phyloP scores from a whole-genome alignment of 306 rosid genomes.

The Rosa persica region DNA sequence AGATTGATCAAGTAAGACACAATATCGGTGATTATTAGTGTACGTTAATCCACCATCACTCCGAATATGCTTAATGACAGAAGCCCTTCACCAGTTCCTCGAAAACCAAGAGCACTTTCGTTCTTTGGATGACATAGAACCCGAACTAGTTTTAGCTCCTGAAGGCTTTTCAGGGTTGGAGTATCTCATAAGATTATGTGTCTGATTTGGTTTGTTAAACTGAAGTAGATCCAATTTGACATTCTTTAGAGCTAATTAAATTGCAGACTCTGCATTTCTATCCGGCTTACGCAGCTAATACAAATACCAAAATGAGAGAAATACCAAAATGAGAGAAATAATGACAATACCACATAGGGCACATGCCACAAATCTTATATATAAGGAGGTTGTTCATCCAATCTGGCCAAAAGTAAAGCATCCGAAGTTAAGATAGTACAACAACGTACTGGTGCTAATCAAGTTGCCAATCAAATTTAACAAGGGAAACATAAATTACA shows the following conservation, averaged over 20 bases:
- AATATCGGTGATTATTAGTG: background rate
- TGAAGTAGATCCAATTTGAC: background rate
- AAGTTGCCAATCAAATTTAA: background rate
- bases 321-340: background rate
- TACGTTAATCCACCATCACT: background rate
- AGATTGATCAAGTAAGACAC: background rate
- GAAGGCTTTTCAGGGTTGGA: background rate
- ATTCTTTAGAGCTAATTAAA: background rate
- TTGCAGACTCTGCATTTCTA: background rate
- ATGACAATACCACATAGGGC: background rate
- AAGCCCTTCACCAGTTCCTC: background rate
- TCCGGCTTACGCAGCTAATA: background rate
- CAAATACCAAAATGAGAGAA: background rate
- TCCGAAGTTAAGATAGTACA: slow-evolving; percentile 9
- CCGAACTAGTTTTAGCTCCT: background rate
- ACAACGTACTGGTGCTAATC: background rate
- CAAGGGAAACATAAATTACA: slow-evolving; percentile 29
- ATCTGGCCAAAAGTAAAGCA: slow-evolving; percentile 11
- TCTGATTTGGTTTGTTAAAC: background rate
- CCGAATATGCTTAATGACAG: background rate
- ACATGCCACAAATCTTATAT: slow-evolving; percentile 4
- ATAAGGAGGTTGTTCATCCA: background rate
- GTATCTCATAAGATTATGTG: background rate
- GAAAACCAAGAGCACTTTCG: background rate
- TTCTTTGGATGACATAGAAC: background rate